A percentile compares a stretch with the other conserved stretches of the same genome.
These are phyloP conservation scores for Aspergillus sclerotialis DNA, from an alignment of 2,329 filamentous ascomycete species.

Conservation along the genomic window DNA sequence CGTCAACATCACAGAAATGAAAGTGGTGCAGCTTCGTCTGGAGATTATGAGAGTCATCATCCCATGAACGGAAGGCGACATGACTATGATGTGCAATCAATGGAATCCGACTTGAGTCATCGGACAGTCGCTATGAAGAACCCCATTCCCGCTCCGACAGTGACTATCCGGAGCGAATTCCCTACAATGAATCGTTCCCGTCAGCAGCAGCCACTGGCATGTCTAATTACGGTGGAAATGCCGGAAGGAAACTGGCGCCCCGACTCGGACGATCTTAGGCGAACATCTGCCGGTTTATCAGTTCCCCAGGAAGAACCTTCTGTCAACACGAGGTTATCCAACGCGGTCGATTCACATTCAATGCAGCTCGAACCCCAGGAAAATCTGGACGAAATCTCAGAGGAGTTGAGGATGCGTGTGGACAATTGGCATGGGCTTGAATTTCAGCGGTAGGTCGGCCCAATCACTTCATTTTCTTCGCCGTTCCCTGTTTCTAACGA, in stretches of 20 bases:
- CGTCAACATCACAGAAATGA: slow-evolving; percentile 63
- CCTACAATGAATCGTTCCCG: slow-evolving; percentile 86
- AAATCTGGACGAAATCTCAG: slow-evolving; percentile 74
- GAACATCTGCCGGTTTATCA: slow-evolving; percentile 44
- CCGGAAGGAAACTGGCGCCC: slow-evolving; percentile 86
- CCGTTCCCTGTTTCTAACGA: background rate
- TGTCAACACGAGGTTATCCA: slow-evolving; percentile 44
- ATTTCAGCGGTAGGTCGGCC: slow-evolving; percentile 64
- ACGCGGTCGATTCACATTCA: slow-evolving; percentile 47
- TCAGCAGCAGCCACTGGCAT: slow-evolving; percentile 91
- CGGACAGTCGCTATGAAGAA: slow-evolving; percentile 64
- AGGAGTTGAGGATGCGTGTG: slow-evolving; percentile 76
- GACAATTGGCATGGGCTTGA: slow-evolving; percentile 98
- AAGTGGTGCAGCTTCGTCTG: slow-evolving; percentile 68
- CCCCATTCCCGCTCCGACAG: slow-evolving; percentile 79
- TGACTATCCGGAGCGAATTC: slow-evolving; percentile 96
- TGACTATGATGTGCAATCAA: slow-evolving; percentile 92
- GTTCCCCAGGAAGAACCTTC: slow-evolving; percentile 45
- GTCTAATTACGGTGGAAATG: slow-evolving; percentile 88
- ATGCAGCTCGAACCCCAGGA: slow-evolving; percentile 69
- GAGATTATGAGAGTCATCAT: slow-evolving; percentile 72
- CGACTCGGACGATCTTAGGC: slow-evolving; percentile 68
- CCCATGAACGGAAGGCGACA: slow-evolving; percentile 64
- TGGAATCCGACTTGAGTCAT: slow-evolving; percentile 77
- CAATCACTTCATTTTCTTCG: slow-evolving; percentile 1